A percentile compares a stretch with the other conserved stretches of the same genome.
Evolutionary conservation across 2,329 filamentous ascomycete species (phyloP).

Genomic region (Aspergillus sp.): DNA sequence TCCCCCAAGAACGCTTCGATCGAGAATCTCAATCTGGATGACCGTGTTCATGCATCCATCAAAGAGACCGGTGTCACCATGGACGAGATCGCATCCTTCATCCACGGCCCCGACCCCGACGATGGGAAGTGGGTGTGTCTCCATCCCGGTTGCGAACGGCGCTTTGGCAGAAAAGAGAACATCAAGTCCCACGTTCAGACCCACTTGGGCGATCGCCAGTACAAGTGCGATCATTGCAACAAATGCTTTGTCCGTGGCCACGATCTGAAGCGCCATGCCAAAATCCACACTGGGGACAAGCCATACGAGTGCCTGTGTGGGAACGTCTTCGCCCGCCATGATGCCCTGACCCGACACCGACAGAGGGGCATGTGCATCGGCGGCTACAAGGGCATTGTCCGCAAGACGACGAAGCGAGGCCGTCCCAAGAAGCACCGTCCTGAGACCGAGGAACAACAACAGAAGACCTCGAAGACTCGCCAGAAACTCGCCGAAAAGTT

Average conservation of each 20-base stretch:
- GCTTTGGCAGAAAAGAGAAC: constrained; percentile 96
- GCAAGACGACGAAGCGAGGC: constrained; percentile 66
- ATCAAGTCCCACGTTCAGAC: constrained; percentile 99
- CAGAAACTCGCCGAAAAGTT: constrained; percentile 40
- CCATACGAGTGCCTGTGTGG: constrained; percentile 93
- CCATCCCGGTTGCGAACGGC: constrained; percentile 78
- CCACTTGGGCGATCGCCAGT: constrained; percentile 93
- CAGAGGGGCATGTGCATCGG: constrained; percentile 97
- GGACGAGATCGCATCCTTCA: constrained; percentile 78
- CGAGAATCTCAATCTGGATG: constrained; percentile 51
- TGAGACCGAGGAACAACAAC: constrained; percentile 57
- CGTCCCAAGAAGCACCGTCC: constrained; percentile 63
- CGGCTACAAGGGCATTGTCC: constrained; percentile 78
- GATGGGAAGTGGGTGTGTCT: constrained; percentile 78
- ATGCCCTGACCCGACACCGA: constrained; percentile 88
- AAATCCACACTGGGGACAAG: constrained; percentile 96
- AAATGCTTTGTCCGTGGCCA: constrained; percentile 98
- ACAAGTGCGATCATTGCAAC: constrained; percentile 85
- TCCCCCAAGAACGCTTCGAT: constrained; percentile 47
- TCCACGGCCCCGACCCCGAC: constrained; percentile 67
- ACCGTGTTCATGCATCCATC: constrained; percentile 61
- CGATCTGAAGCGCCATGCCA: constrained; percentile 93
- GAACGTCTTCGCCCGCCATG: constrained; percentile 91
- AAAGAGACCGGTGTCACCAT: constrained; percentile 80
- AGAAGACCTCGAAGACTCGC: constrained; percentile 57